Evolutionary conservation across 2,329 filamentous ascomycete species (phyloP).

Genomic region (Aspergillus sergii): DNA sequence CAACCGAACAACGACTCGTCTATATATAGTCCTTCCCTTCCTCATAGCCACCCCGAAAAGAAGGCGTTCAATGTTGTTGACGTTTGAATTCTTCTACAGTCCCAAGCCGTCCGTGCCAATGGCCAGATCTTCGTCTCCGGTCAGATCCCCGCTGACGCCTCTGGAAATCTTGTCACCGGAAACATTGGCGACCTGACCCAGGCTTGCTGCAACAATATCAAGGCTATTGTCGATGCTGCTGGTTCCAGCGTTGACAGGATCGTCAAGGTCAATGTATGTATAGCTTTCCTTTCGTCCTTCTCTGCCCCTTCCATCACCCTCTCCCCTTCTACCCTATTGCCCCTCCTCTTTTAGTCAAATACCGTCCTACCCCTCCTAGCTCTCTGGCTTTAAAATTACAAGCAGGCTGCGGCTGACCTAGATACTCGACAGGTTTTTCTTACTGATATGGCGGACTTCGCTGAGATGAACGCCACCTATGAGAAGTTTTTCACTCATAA

Average conservation of each 20-base stretch:
- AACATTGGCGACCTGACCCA: slow-evolving; percentile 70
- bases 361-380: background rate
- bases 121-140: slow-evolving; percentile 72
- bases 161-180: slow-evolving; percentile 63
- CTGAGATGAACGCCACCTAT: slow-evolving; percentile 74
- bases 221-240: slow-evolving; percentile 79
- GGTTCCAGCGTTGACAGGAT: slow-evolving; percentile 77
- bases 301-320: no score
- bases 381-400: background rate
- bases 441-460: slow-evolving; percentile 87
- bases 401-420: background rate
- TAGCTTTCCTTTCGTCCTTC: background rate
- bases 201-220: slow-evolving; percentile 76
- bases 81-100: slow-evolving; percentile 31
- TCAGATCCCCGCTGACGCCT: slow-evolving; percentile 72
- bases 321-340: background rate
- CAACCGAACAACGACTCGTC: background rate
- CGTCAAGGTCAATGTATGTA: slow-evolving; percentile 74
- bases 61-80: background rate
- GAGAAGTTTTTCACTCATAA: slow-evolving; percentile 69
- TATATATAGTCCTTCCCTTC: background rate
- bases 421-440: slow-evolving; percentile 68
- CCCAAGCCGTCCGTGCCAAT: slow-evolving; percentile 67
- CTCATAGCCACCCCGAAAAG: background rate
- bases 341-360: slow-evolving; percentile 2